Evolutionary conservation across 306 rosid genomes (phyloP), one percentile per base, ranked within the genome.

Genomic region (Vigna radiata): DNA sequence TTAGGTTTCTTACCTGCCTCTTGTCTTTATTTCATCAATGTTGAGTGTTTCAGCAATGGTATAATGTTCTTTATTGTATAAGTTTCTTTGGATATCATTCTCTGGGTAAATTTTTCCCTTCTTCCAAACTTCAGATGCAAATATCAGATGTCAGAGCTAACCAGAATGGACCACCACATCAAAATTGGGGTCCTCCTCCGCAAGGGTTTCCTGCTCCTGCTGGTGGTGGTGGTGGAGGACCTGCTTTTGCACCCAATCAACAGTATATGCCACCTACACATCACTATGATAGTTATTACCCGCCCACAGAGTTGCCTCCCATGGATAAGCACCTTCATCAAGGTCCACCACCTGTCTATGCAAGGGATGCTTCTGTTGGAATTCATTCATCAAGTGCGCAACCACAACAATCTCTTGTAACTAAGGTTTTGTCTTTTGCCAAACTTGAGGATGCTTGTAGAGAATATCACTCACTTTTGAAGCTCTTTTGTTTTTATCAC

Each of bases 231-330:
- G 44, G 75, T 18, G 78, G 81, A 31, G 69, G 69, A 37, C 83
- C 83, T 69, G 72, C 67, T 54, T 85, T 85, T 85, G 72, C 85
- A 4, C 72, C 88, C 1, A 85, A 69, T 69, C 75, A 76, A 63
- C 88, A 85, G 56, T 85, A 85, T 64, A 64, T 82, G 81, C 83
- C 74, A 21, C 83, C 81, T 69, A 18, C 83, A 55, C 83, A 53
- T 69, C 83, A 69, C 73, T 78, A 81, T 59, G 86, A 78, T 71
- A 85, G 71, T 31, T 85, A 85, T 73, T 85, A 81, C 48, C 85
- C 76, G 4, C 64, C 84, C 56, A 70, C 83, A 63, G 83, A 81
- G 59, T 39, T 85, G 70, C 82, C 86, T 46, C 69, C 83, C 8
- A 23, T 82, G 68, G 85, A 82, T 58, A 82, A 70, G 36, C 79